Evolutionary conservation across 495 filamentous ascomycete genomes (phyloP).

Genomic region (Cetradonia linearis): DNA sequence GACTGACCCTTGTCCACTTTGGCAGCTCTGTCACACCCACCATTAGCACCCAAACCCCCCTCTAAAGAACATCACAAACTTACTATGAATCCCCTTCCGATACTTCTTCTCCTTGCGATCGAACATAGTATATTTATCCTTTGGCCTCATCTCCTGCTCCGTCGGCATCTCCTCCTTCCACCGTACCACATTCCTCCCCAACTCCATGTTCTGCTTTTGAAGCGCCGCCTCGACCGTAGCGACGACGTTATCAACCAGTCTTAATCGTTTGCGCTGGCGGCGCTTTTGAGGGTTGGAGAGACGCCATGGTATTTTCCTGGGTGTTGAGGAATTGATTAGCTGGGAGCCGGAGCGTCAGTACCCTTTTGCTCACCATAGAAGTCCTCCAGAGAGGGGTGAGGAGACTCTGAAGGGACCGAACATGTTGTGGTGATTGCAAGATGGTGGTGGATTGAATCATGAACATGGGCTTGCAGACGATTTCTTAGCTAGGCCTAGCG

Average conservation of each 20-base stretch:
- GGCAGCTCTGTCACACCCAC: slow-evolving; percentile 54
- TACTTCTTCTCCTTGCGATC: slow-evolving; percentile 92
- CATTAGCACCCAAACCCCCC: background rate
- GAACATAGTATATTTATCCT: slow-evolving; percentile 97
- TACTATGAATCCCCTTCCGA: slow-evolving; percentile 94
- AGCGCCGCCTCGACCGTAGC: slow-evolving; percentile 66
- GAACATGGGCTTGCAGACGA: background rate
- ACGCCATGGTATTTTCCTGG: slow-evolving; percentile 96
- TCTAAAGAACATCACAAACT: slow-evolving; percentile 27
- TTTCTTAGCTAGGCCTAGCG: no score
- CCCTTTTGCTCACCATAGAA: slow-evolving; percentile 69
- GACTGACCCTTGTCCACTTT: slow-evolving; percentile 92
- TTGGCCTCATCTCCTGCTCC: slow-evolving; percentile 90
- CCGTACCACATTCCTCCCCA: slow-evolving; percentile 60
- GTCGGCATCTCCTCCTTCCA: slow-evolving; percentile 95
- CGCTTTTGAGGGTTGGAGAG: slow-evolving; percentile 83
- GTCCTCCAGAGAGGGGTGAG: slow-evolving; percentile 63
- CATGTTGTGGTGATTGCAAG: slow-evolving; percentile 37
- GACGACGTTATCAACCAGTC: slow-evolving; percentile 74
- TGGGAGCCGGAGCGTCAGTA: background rate
- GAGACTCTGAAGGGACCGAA: slow-evolving; percentile 76
- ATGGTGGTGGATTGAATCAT: background rate
- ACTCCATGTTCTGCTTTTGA: slow-evolving; percentile 51
- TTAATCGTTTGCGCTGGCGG: slow-evolving; percentile 77
- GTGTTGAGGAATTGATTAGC: slow-evolving; percentile 11